A percentile compares a stretch with the other conserved stretches of the same genome.
Conservation (phyloP, 1,139 yeast species). For the Yamadazyma epiphylla region DNA sequence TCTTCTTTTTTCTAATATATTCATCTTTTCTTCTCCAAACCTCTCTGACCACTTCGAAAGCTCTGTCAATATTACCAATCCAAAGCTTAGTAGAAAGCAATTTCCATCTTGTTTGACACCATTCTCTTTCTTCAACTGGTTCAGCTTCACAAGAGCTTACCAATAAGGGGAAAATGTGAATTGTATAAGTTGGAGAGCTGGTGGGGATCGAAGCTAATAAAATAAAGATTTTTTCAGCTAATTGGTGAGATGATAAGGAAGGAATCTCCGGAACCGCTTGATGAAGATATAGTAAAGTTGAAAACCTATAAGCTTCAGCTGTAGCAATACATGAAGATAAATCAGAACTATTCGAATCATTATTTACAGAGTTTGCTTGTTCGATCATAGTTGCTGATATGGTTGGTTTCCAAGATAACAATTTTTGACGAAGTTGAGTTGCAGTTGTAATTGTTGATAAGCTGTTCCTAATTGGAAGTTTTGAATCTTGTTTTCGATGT, state of each 20-base stretch:
- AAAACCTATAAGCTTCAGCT: conserved; percentile 63
- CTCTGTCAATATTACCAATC: conserved; percentile 63
- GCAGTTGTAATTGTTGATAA: conserved; percentile 51
- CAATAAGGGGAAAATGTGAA: conserved; percentile 62
- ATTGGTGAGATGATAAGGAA: conserved; percentile 47
- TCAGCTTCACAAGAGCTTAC: conserved; percentile 64
- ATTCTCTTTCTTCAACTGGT: conserved; percentile 54
- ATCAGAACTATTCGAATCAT: conserved; percentile 39
- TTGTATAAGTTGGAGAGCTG: conserved; percentile 50
- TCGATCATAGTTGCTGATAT: conserved; percentile 33
- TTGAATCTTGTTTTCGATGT: conserved; percentile 10
- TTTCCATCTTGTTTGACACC: conserved; percentile 61
- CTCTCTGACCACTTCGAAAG: conserved; percentile 65
- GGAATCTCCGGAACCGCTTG: conserved; percentile 72
- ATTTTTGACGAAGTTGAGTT: conserved; percentile 48
- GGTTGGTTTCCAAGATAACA: conserved; percentile 54
- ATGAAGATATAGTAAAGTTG: conserved; percentile 56
- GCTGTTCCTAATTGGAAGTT: conserved; percentile 26
- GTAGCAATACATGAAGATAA: conserved; percentile 59
- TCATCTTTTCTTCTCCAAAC: conserved; percentile 64
- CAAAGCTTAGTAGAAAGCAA: conserved; percentile 51
- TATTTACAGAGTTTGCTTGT: conserved; percentile 15
- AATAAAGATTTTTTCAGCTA: conserved; percentile 59
- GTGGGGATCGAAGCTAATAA: conserved; percentile 61
- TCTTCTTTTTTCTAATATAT: conserved; percentile 20